These are phyloP conservation scores for Hypoxylon fragiforme DNA, from an alignment of 495 filamentous ascomycete genomes.

Conservation along the genomic window DNA sequence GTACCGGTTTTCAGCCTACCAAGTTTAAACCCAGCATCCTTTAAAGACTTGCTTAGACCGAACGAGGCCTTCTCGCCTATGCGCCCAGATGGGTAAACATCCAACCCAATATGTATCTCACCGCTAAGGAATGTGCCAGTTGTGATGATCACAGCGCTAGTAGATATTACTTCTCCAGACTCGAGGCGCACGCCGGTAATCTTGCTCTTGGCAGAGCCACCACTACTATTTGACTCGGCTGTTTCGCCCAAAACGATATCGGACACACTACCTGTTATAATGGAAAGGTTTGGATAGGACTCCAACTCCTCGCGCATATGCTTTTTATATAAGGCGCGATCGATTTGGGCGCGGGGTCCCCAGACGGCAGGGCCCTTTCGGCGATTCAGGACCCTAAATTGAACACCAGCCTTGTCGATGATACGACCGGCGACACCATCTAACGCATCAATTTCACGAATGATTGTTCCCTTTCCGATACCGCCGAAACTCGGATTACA, in stretches of 20 bases:
- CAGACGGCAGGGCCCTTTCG: conserved; percentile 95
- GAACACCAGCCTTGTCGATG: conserved; percentile 90
- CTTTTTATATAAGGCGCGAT: conserved; percentile 84
- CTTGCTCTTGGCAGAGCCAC: conserved; percentile 60
- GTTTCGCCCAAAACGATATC: conserved; percentile 78
- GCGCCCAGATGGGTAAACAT: conserved; percentile 80
- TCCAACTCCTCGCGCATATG: conserved; percentile 89
- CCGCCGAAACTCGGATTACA: conserved; percentile 98
- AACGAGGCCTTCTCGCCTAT: conserved; percentile 95
- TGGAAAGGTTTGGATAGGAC: conserved; percentile 71
- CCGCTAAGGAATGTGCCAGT: conserved; percentile 95
- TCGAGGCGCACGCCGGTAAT: conserved; percentile 88
- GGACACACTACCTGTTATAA: conserved; percentile 85
- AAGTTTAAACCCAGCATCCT: conserved; percentile 86
- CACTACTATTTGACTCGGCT: conserved; percentile 45
- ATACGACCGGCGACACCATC: conserved; percentile 89
- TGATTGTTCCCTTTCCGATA: conserved; percentile 97
- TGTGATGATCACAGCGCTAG: conserved; percentile 86
- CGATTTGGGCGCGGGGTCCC: conserved; percentile 96
- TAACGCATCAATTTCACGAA: conserved; percentile 92
- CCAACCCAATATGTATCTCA: conserved; percentile 93
- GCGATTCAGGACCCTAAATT: conserved; percentile 85
- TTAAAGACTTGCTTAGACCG: conserved; percentile 88
- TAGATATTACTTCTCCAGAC: conserved; percentile 80
- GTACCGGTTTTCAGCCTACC: conserved; percentile 95